phyloP scores from a whole-genome alignment of 1,284 basidiomycete species.

The Inonotus obliquus region DNA sequence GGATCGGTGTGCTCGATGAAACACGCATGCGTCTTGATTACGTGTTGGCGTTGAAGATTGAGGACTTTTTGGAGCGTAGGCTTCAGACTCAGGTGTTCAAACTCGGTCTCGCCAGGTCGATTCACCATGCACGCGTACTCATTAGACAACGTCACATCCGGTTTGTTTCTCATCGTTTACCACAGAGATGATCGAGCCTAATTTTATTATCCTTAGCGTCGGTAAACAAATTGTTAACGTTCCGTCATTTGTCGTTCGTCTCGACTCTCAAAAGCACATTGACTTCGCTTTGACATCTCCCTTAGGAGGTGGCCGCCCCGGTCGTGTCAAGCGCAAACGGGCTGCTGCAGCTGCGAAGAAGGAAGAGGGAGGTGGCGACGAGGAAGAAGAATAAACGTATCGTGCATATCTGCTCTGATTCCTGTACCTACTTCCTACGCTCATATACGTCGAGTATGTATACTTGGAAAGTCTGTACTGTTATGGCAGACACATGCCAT shows the following conservation, averaged over 20 bases:
- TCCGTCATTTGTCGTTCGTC: constrained; percentile 97
- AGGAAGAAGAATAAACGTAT: constrained; percentile 75
- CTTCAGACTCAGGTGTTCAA: constrained; percentile 99
- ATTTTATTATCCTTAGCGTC: constrained; percentile 50
- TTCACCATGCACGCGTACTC: constrained; percentile 97
- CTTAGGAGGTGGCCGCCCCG: constrained; percentile 94
- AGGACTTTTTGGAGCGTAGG: constrained; percentile 99
- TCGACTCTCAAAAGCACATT: constrained; percentile 97
- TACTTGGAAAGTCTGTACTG: not conserved
- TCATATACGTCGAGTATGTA: constrained; percentile 2
- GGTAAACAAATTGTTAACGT: constrained; percentile 99
- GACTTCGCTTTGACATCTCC: constrained; percentile 98
- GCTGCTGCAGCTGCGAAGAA: constrained; percentile 89
- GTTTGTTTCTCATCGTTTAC: constrained; percentile 38
- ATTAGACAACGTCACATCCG: constrained; percentile 97
- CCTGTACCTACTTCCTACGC: constrained; percentile 1
- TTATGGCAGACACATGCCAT: not conserved
- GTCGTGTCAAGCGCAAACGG: constrained; percentile 99
- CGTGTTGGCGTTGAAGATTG: constrained; percentile 97
- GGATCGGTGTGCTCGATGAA: constrained; percentile 99
- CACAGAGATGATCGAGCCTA: not conserved
- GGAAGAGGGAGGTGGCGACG: constrained; percentile 86
- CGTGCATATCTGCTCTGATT: not conserved
- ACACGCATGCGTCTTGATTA: constrained; percentile 99
- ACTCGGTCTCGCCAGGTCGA: constrained; percentile 94